Evolutionary conservation across 2,329 filamentous ascomycete genomes (phyloP), one percentile per base, ranked within the genome.

Genomic region (Colletotrichum magnum): DNA sequence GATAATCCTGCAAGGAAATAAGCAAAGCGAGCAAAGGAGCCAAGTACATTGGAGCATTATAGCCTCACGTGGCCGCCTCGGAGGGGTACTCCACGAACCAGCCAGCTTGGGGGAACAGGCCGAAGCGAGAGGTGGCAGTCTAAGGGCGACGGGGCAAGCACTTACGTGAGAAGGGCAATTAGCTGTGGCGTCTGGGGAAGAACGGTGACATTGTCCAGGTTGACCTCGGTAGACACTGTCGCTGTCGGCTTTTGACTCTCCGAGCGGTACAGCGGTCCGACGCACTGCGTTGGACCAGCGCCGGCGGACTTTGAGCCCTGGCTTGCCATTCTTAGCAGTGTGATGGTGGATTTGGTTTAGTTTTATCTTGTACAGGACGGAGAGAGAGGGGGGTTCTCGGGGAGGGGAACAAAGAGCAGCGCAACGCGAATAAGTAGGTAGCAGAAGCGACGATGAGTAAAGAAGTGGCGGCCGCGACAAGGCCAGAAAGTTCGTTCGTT

Each of bases 141-240:
- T 15, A n/a, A n/a, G 41, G 10, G 16, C 13, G 16, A 15, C 15
- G 41, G 41, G 39, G 66, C 59, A 64, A 74, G 73, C 72, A 76
- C 94, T 87, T 90, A 98, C 96, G 96, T 98, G 82, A 99, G 88
- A 73, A 99, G 89, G 73, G 96, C 95, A 83, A 99, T 99, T 73
- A 99, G 89, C 85, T 99, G 96, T 57, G 96, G 95, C 12, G 96
- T 98, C 83, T 98, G 96, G 36, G 93, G 89, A 53, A 99, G 86
- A 73, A 97, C 92, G 79, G 94, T 92, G 73, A 99, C 94, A 85
- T 97, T 98, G 71, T 94, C 91, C 76, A 94, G 92, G 52, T 90
- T 83, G 47, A 98, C 90, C 69, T 90, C 88, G 65, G 91, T 95
- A 13, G 96, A 99, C 50, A 98, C 92, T 3, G 95, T 98, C 13